phyloP scores from a whole-genome alignment of 108 stramenopile species.

The Epipyxis sp. region DNA sequence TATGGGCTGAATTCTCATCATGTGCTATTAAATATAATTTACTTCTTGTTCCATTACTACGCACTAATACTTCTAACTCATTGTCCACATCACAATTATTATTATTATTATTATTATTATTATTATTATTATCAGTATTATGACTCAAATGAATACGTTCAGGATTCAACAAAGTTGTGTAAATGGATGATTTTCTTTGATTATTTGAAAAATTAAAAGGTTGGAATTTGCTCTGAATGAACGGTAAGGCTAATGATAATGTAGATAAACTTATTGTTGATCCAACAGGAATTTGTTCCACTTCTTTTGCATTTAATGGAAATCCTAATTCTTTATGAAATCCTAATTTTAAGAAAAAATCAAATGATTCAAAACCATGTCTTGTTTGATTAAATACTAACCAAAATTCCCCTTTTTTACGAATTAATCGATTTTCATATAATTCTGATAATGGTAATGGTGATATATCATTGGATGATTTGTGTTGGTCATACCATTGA shows the following conservation, averaged over 20 bases:
- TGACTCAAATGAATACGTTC: not conserved
- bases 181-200: not conserved
- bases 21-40: not conserved
- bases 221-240: too few relatives aligned
- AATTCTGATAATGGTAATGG: not conserved
- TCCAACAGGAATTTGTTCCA: not conserved
- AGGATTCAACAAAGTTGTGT: not conserved
- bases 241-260: not conserved
- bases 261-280: not conserved
- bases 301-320: not conserved
- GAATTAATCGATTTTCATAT: not conserved
- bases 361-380: not conserved
- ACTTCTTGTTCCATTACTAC: not conserved
- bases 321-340: not conserved
- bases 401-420: not conserved
- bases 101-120: not conserved
- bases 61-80: not conserved
- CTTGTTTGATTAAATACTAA: not conserved
- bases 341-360: not conserved
- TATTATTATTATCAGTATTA: not conserved
- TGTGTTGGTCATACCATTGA: not conserved
- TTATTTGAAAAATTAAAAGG: too few relatives aligned
- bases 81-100: not conserved
- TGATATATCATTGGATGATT: not conserved
- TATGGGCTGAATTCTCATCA: not conserved